Evolutionary conservation across 2,329 filamentous ascomycete genomes (phyloP).

Genomic region (Paracoccidioides brasiliensis): DNA sequence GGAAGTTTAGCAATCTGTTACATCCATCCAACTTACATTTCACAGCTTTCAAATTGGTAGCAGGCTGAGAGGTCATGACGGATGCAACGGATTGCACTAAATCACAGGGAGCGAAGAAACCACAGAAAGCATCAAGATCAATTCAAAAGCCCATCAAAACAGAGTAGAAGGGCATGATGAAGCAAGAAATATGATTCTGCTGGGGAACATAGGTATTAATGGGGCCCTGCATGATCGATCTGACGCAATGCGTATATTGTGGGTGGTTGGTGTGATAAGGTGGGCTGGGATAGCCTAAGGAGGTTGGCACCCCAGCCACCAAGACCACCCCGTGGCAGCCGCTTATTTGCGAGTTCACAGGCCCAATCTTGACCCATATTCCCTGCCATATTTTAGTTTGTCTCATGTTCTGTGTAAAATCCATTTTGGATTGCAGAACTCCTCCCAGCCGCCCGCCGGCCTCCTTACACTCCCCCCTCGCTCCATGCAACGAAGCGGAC

Average conservation of each 20-base stretch:
- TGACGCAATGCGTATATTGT: not conserved
- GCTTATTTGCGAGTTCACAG: constrained; percentile 3
- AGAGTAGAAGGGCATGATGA: not conserved
- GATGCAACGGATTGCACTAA: constrained; percentile 9
- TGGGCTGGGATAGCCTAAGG: constrained; percentile 1
- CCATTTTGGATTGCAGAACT: not conserved
- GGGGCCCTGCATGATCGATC: not conserved
- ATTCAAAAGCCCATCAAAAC: not conserved
- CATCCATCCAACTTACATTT: constrained; percentile 22
- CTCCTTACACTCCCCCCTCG: not conserved
- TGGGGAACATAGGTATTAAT: constrained; percentile 2
- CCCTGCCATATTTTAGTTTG: not conserved
- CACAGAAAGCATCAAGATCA: not conserved
- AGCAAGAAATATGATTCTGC: not conserved
- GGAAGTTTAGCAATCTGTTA: not conserved
- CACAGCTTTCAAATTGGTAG: constrained; percentile 25
- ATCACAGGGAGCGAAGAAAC: constrained; percentile 8
- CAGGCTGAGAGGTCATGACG: constrained; percentile 17
- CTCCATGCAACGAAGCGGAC: not conserved
- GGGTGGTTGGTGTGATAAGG: constrained; percentile 3
- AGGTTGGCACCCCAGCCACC: constrained; percentile 1
- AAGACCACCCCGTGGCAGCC: constrained; percentile 2
- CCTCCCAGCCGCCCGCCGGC: not conserved
- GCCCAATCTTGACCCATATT: not conserved
- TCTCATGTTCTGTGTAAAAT: not conserved